Base-by-base conservation (phyloP, 768 basidiomycete species). In the Suillus placidus region DNA sequence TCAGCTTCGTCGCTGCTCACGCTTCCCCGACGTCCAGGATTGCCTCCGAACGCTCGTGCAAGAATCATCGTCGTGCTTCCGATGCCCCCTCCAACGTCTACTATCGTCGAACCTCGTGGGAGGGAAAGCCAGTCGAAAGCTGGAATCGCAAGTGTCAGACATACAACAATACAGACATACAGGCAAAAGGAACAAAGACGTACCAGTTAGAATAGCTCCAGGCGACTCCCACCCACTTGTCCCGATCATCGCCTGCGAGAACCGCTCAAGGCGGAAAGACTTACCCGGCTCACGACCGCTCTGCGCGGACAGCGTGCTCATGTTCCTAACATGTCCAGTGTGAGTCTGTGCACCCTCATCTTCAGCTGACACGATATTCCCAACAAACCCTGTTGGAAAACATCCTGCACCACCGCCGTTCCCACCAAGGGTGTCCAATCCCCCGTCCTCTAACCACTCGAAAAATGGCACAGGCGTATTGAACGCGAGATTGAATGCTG, bases 401-500 rank as follows among this genome's bases (percentile, higher is more conserved):
- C 38, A 37, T 12, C 70, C 62, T 26, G 77, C 71, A 2, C 69
- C 67, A 30, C 64, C 55, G 5, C 74, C 74, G 0, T 69, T 74
- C 38, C 70, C 72, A 38, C 70, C 71, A 1, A 69, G 70, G 3
- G 65, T 70, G 35, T 76, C 76, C 61, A 78, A 73, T 35, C 79
- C 82, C 30, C 83, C 82, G 23, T 85, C 85, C 74, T 93, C 92
- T 7, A 93, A 79, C 92, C 92, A 93, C 23, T 84, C 85, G 68
- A 93, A 93, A 71, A 84, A 92, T 2, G 83, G 83, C 7, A 79
- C 79, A 55, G 71, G 72, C 43, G 78, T 85, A 1, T 80, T 79
- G 71, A 93, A 92, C 13, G 91, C 92, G 69, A 88, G 80, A 71
- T 89, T 91, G 71, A 93, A 93, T 0, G 91, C 90, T 4, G 89